Base-by-base conservation (phyloP, 768 basidiomycete species). In the Tricholoma sp. region DNA sequence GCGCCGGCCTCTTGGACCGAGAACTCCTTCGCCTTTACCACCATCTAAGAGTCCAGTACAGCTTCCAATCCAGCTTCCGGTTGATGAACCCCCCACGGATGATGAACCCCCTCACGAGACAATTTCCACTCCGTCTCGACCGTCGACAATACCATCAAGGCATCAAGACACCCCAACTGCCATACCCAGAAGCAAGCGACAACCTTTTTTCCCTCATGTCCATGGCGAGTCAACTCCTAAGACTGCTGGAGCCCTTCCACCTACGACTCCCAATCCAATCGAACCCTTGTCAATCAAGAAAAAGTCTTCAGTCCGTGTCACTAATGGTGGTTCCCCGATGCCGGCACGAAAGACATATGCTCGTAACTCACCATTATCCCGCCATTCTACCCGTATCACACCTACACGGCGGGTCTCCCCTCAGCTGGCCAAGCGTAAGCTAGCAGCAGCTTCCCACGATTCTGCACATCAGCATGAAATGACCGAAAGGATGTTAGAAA, bases 271-370 rank as follows among this genome's bases (percentile, higher is more conserved):
- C 32, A 76, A 72, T 34, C 73, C 71, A 24, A 78, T 92, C 18
- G 89, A 90, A 64, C 91, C 91, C 6, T 73, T 94, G 57, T 88
- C 86, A 2, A 93, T 94, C 68, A 91, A 86, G 77, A 92, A 94
- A 76, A 91, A 90, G 68, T 75, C 80, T 5, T 89, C 89, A 6
- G 75, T 83, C 28, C 81, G 84, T 34, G 32, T 29, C 6, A 71
- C 68, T 48, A 56, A 70, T 28, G 63, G 74, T 37, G 68, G 68
- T 45, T 76, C 66, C 52, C 77, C 70, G 41, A 77, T 70, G 8
- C 66, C 74, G 7, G 64, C 66, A 8, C 72, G 79, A 39, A 79
- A 73, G 59, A 66, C 67, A 3, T 70, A 72, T 52, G 75, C 72
- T 59, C 82, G 80, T 34, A 76, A 69, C 62, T 86, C 81, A 47